Evolutionary conservation across 768 basidiomycete species (phyloP).

Genomic region (Collybia nuda): DNA sequence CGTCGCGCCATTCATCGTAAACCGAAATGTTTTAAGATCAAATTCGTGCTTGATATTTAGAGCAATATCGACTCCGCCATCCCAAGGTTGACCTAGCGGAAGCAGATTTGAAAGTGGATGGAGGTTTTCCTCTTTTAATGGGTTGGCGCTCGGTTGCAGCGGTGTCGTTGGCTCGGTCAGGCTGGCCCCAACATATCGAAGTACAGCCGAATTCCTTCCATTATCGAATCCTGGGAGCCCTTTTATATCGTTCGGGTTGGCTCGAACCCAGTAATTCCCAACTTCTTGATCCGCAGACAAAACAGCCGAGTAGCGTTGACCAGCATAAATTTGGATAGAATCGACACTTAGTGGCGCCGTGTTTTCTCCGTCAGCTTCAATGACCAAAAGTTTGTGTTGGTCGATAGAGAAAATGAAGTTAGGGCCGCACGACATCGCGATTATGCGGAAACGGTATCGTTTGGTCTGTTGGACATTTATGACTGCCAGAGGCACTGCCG

Average conservation of each 20-base stretch:
- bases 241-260: conserved; percentile 18
- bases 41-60: not conserved
- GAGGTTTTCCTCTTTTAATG: not conserved
- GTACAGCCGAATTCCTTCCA: conserved; percentile 46
- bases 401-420: conserved; percentile 43
- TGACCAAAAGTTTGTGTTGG: conserved; percentile 40
- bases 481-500: conserved; percentile 24
- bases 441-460: conserved; percentile 33
- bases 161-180: conserved; percentile 32
- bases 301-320: conserved; percentile 31
- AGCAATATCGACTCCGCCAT: not conserved
- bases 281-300: conserved; percentile 41
- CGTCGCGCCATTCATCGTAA: conserved; percentile 26
- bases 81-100: conserved; percentile 25
- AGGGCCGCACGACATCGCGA: conserved; percentile 30
- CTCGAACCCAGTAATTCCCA: conserved; percentile 51
- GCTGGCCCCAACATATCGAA: conserved; percentile 47
- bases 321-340: conserved; percentile 16
- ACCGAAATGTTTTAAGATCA: conserved; percentile 7
- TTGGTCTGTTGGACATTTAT: conserved; percentile 28
- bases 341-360: conserved; percentile 40
- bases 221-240: conserved; percentile 21
- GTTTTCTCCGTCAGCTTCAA: conserved; percentile 48
- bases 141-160: not conserved
- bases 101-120: not conserved